Base-by-base conservation (phyloP, 139 green algal species). In the Ettlia oleoabundans region DNA sequence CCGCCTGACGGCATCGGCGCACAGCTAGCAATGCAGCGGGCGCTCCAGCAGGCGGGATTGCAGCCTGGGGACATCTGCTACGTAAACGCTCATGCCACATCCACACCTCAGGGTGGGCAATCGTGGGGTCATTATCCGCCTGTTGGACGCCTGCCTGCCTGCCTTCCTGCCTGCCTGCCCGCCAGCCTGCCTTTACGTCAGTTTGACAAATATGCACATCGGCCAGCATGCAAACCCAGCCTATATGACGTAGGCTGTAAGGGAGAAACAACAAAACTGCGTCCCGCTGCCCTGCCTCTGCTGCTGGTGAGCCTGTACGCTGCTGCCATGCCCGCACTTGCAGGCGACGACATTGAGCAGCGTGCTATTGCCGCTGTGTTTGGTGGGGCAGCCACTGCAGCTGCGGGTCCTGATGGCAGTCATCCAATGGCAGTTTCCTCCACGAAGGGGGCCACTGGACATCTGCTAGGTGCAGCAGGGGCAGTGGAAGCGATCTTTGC, bases 31-130 rank as follows among this genome's bases (percentile, higher is more conserved):
- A 96, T 97, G 92, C 51, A 40, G n/a, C 69, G 82, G 10, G 90
- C 92, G 8, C 70, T 96, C 30, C 1, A 37, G 4, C 72, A 89
- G 22, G 88, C 89, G 2, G 91, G 93, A 0, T 5, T 97, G 33
- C 3, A 32, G 0, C 76, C 90, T 0, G 15, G 28, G 0, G 75
- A 95, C 53, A 78, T 99, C 21, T 78, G 71, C 26, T 98, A 99
- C 90, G 77, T 99, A 77, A 98, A 98, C 73, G 95, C 95, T 0
- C 96, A 99, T 83, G 96, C 93, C 52, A 97, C 94, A 1, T 94
- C 89, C 10, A 98, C 95, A 3, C 93, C 92, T 3, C 65, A 91
- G 38, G 92, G 92, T 88, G 72, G 19, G 65, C 13, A 38, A 33
- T 32, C 6, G 68, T n/a, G n/a, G n/a, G n/a, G n/a, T n/a, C n/a